Evolutionary conservation across 495 filamentous ascomycete genomes (phyloP).

Genomic region (Aspergillus sclerotioniger): DNA sequence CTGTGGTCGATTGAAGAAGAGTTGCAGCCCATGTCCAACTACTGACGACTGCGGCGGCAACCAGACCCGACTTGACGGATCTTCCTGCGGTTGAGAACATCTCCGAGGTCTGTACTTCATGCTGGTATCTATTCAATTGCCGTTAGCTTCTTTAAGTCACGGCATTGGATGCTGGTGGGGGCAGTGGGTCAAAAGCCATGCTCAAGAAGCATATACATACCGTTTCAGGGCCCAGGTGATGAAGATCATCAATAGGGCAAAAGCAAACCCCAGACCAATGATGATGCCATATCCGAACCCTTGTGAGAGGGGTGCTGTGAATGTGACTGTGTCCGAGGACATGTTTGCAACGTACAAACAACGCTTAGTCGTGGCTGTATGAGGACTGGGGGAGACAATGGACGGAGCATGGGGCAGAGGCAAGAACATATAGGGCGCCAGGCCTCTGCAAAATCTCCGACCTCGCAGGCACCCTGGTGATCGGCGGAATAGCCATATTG

Average conservation of each 20-base stretch:
- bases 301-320: conserved; percentile 60
- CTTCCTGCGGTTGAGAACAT: conserved; percentile 96
- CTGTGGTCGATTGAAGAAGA: conserved; percentile 71
- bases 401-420: background rate
- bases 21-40: conserved; percentile 84
- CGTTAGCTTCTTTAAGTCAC: background rate
- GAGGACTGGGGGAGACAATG: background rate
- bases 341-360: conserved; percentile 6
- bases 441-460: conserved; percentile 22
- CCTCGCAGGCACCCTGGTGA: conserved; percentile 24
- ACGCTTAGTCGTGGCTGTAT: background rate
- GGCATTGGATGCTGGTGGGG: background rate
- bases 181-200: background rate
- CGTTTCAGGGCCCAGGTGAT: conserved; percentile 78
- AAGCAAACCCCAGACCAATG: conserved; percentile 69
- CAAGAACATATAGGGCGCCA: conserved; percentile 2
- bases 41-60: conserved; percentile 92
- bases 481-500: conserved; percentile 8
- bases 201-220: conserved; percentile 21
- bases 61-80: conserved; percentile 90
- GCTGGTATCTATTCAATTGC: conserved; percentile 63
- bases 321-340: conserved; percentile 22
- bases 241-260: conserved; percentile 78
- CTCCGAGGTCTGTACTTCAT: conserved; percentile 93
- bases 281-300: conserved; percentile 84